Percentiles rank a stretch among this genome's conserved stretches.
These are phyloP conservation scores for Pythium insidiosum DNA, from an alignment of 352 stramenopile species.

Conservation along the genomic window DNA sequence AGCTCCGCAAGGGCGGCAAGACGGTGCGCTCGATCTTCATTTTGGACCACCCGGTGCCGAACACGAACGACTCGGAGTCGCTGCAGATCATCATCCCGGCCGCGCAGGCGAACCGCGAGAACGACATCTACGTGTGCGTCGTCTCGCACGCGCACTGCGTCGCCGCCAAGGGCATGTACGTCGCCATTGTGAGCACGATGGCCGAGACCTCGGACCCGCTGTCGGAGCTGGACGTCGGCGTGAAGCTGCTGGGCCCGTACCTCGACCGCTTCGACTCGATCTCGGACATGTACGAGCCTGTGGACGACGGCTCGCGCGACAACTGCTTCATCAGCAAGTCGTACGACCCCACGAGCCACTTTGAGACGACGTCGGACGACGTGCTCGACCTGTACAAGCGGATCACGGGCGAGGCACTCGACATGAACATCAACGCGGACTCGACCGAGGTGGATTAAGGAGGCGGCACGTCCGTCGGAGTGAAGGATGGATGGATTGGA, in stretches of 20 bases:
- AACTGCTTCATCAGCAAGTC: slow-evolving; percentile 98
- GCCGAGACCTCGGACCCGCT: slow-evolving; percentile 95
- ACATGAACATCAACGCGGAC: slow-evolving; percentile 98
- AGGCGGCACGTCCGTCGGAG: too few species aligned
- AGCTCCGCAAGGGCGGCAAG: slow-evolving; percentile 90
- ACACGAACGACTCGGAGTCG: slow-evolving; percentile 95
- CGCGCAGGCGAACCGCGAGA: slow-evolving; percentile 89
- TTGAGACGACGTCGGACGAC: slow-evolving; percentile 96
- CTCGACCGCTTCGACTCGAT: slow-evolving; percentile 96
- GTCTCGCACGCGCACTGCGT: slow-evolving; percentile 94
- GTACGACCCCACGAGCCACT: slow-evolving; percentile 92
- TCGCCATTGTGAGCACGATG: slow-evolving; percentile 98
- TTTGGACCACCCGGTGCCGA: slow-evolving; percentile 97
- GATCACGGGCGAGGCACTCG: slow-evolving; percentile 96
- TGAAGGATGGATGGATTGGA: too few species aligned
- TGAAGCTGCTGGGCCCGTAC: slow-evolving; percentile 95
- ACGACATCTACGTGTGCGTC: slow-evolving; percentile 99
- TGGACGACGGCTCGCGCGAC: slow-evolving; percentile 86
- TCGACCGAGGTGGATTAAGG: slow-evolving; percentile 87
- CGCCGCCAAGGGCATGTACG: slow-evolving; percentile 94
- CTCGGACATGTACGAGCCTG: slow-evolving; percentile 92
- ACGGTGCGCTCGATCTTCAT: slow-evolving; percentile 99
- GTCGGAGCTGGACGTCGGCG: slow-evolving; percentile 91
- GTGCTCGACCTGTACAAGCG: slow-evolving; percentile 97
- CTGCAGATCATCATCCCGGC: slow-evolving; percentile 99